Conservation (phyloP, 2,329 filamentous ascomycete genomes). For the Verticillium alfalfae region DNA sequence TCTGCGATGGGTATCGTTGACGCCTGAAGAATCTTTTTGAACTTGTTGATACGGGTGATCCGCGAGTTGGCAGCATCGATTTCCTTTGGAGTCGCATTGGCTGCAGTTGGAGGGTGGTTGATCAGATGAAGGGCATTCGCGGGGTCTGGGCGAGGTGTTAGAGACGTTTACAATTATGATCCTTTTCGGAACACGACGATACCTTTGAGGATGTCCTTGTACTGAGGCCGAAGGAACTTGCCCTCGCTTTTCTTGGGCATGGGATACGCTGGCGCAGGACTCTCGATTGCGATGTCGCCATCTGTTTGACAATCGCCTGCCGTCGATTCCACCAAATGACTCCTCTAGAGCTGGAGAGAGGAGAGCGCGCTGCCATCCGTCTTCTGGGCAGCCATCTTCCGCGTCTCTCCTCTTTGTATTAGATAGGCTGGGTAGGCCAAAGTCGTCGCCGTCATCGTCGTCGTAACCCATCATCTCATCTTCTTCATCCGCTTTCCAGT, state of each 20-base stretch:
- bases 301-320: constrained; percentile 73
- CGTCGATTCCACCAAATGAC: constrained; percentile 29
- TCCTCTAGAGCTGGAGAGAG: constrained; percentile 29
- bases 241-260: constrained; percentile 85
- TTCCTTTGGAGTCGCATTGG: constrained; percentile 75
- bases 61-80: constrained; percentile 79
- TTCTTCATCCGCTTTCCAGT: constrained; percentile 71
- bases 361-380: constrained; percentile 17
- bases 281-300: constrained; percentile 89
- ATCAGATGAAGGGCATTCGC: constrained; percentile 95
- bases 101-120: constrained; percentile 70
- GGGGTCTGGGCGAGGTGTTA: constrained; percentile 47
- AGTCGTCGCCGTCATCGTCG: constrained; percentile 87
- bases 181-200: not conserved
- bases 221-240: constrained; percentile 94
- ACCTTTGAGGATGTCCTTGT: constrained; percentile 89
- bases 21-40: constrained; percentile 90
- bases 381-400: constrained; percentile 42
- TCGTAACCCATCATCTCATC: constrained; percentile 76
- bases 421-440: constrained; percentile 86
- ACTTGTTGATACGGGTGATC: constrained; percentile 95
- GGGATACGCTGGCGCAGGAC: constrained; percentile 77
- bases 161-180: not conserved
- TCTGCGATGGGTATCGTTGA: constrained; percentile 84
- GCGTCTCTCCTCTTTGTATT: constrained; percentile 77